Evolutionary conservation across 345 rosid species (phyloP).

Genomic region (Linum trigynum): DNA sequence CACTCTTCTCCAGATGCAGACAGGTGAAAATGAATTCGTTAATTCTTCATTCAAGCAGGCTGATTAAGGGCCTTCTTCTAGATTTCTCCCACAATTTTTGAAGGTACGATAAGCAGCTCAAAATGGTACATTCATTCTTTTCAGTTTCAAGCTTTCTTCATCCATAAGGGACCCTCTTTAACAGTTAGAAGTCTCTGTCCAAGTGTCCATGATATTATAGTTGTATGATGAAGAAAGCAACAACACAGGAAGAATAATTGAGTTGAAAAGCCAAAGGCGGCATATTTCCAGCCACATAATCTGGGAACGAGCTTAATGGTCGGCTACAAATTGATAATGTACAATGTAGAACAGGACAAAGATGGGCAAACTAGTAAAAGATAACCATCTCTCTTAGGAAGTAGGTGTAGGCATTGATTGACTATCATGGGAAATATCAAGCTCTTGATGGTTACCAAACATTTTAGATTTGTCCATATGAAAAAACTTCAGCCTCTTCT

Average conservation of each 20-base stretch:
- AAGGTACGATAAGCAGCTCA: too few relatives aligned
- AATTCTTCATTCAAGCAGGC: not conserved
- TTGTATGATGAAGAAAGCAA: not conserved
- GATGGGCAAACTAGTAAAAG: not conserved
- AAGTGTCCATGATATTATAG: not conserved
- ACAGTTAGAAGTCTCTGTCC: not conserved
- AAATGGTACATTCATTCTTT: too few relatives aligned
- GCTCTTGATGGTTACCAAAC: too few relatives aligned
- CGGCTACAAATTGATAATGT: slow-evolving; percentile 10
- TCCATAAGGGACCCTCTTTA: slow-evolving; percentile 5
- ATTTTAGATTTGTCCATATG: too few relatives aligned
- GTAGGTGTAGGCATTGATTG: not conserved
- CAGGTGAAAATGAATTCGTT: not conserved
- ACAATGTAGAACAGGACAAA: slow-evolving; percentile 15
- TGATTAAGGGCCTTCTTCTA: not conserved
- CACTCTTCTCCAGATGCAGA: not conserved
- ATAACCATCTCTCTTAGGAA: too few relatives aligned
- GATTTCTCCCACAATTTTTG: not conserved
- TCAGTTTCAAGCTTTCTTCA: slow-evolving; percentile 2
- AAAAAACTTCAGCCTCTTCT: too few relatives aligned
- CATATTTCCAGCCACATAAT: slow-evolving; percentile 14
- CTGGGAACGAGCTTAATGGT: slow-evolving; percentile 6
- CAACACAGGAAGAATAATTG: not conserved
- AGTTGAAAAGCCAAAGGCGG: not conserved
- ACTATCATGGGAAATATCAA: not conserved